phyloP scores from a whole-genome alignment of 139 green algal species.

The Volvox reticuliferus region DNA sequence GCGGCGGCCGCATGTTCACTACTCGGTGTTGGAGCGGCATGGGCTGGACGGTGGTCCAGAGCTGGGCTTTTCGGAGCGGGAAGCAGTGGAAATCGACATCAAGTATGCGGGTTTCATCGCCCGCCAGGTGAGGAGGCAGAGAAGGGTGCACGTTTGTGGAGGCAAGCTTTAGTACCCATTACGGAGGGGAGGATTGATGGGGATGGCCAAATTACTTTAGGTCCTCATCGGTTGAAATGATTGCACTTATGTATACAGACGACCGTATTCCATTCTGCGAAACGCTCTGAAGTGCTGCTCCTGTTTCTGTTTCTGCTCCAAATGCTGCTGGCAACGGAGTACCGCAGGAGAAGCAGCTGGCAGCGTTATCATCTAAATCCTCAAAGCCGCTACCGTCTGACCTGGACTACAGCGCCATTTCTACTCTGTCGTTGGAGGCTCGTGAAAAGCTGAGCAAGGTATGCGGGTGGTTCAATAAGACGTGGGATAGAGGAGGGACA shows the following conservation, averaged over 20 bases:
- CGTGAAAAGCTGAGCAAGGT: slow-evolving; percentile 92
- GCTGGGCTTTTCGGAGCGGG: slow-evolving; percentile 75
- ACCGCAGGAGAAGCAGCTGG: slow-evolving; percentile 80
- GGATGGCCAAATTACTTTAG: too few species aligned
- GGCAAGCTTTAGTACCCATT: too few species aligned
- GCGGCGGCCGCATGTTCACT: slow-evolving; percentile 90
- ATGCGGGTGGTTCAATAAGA: not conserved
- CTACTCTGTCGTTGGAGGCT: slow-evolving; percentile 89
- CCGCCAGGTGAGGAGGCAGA: slow-evolving; percentile 69
- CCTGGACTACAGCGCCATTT: slow-evolving; percentile 84
- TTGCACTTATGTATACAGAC: too few species aligned
- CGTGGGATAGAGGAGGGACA: too few species aligned
- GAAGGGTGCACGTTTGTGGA: too few species aligned
- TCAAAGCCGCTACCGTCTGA: slow-evolving; percentile 76
- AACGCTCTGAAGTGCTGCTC: not conserved
- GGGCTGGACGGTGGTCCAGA: slow-evolving; percentile 51
- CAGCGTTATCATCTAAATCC: slow-evolving; percentile 71
- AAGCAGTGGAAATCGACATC: slow-evolving; percentile 95
- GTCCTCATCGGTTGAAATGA: too few species aligned
- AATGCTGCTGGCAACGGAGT: not conserved
- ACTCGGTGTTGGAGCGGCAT: slow-evolving; percentile 79
- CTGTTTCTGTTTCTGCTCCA: not conserved
- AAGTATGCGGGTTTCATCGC: slow-evolving; percentile 98
- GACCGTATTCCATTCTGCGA: too few species aligned
- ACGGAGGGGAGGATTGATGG: too few species aligned